Evolutionary conservation across 2,329 filamentous ascomycete genomes (phyloP).

Genomic region (Exophiala sp.): DNA sequence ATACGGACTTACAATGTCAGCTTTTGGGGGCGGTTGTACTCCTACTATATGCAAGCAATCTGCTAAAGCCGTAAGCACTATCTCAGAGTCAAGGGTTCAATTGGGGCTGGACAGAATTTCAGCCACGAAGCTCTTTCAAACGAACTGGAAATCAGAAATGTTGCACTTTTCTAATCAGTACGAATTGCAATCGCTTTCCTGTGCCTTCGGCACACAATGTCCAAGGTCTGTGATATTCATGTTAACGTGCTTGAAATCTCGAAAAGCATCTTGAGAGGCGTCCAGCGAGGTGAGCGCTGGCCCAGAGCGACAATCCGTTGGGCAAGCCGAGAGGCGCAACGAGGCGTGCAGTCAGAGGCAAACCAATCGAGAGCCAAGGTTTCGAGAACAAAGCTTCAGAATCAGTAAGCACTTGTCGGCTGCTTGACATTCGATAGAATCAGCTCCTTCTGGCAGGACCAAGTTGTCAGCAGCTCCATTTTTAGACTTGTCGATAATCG

Average conservation of each 20-base stretch:
- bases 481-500: conserved; percentile 5
- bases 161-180: too few relatives aligned
- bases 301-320: too few relatives aligned
- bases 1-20: background rate
- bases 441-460: conserved; percentile 1
- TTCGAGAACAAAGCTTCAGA: conserved; percentile 17
- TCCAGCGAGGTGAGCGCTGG: too few relatives aligned
- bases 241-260: too few relatives aligned
- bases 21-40: conserved; percentile 1
- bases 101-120: conserved; percentile 2
- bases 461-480: conserved; percentile 16
- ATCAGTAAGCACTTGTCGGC: conserved; percentile 17
- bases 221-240: too few relatives aligned
- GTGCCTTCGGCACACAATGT: too few relatives aligned
- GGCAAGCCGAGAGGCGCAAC: too few relatives aligned
- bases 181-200: too few relatives aligned
- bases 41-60: conserved; percentile 8
- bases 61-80: conserved; percentile 20
- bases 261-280: too few relatives aligned
- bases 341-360: background rate
- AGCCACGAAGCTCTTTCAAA: background rate
- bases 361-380: background rate
- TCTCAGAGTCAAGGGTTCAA: background rate
- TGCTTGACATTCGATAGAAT: conserved; percentile 3
- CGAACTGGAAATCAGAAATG: too few relatives aligned